Evolutionary conservation across 2,329 filamentous ascomycete genomes (phyloP).

Genomic region (Fulvia fulva): DNA sequence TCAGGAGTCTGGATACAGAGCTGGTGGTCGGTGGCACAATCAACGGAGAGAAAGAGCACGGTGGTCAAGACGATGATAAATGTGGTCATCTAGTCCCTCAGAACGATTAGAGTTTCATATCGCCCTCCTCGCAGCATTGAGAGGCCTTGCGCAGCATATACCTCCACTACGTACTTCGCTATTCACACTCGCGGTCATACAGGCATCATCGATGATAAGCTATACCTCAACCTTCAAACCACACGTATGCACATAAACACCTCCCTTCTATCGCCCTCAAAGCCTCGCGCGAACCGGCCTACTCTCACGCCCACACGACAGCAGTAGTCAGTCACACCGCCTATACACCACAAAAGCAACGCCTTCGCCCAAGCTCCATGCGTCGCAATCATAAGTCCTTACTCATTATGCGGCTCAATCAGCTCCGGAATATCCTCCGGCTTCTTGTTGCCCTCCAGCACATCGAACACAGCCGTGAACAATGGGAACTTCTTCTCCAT

Average conservation of each 20-base stretch:
- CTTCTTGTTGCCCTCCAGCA: constrained; percentile 70
- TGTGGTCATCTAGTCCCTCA: too few relatives aligned
- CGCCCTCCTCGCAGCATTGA: too few relatives aligned
- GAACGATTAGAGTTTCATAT: too few relatives aligned
- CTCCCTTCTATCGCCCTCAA: background rate
- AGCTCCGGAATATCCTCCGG: constrained; percentile 77
- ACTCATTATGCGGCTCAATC: constrained; percentile 33
- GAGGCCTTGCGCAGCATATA: too few relatives aligned
- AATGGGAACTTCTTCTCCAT: constrained; percentile 82
- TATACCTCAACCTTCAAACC: background rate
- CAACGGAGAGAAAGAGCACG: too few relatives aligned
- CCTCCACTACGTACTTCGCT: too few relatives aligned
- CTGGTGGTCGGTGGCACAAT: too few relatives aligned
- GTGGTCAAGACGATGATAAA: too few relatives aligned
- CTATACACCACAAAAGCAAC: background rate
- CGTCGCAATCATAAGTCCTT: background rate
- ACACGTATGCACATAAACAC: too few relatives aligned
- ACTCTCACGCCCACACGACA: background rate
- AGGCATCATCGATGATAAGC: background rate
- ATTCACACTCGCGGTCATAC: background rate
- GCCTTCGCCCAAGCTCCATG: background rate
- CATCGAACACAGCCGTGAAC: constrained; percentile 82
- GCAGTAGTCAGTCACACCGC: background rate
- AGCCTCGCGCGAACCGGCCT: background rate
- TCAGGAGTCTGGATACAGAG: too few relatives aligned